phyloP scores from a whole-genome alignment of 495 filamentous ascomycete genomes.

The Xylaria longipes region DNA sequence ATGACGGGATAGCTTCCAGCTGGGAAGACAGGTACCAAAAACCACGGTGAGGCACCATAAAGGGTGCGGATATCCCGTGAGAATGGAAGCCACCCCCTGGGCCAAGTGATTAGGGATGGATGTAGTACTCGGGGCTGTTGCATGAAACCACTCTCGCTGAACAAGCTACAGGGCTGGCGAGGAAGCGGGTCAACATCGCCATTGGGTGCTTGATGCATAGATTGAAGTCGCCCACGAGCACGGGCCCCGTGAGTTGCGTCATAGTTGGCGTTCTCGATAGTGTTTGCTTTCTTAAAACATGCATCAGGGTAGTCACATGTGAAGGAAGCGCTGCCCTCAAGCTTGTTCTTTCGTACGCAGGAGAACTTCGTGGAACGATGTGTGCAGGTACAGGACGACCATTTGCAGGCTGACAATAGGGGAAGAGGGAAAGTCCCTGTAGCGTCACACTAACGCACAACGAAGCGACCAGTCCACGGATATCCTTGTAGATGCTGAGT shows the following conservation, averaged over 20 bases:
- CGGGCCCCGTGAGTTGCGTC: neutral
- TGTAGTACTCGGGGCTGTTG: slow-evolving; percentile 13
- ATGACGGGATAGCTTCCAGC: slow-evolving; percentile 19
- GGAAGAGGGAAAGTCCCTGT: slow-evolving; percentile 37
- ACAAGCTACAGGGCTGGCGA: neutral
- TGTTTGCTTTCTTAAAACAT: neutral
- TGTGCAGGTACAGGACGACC: slow-evolving; percentile 20
- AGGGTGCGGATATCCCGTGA: neutral
- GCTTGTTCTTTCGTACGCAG: slow-evolving; percentile 28
- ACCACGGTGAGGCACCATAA: neutral
- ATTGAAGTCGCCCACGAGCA: neutral
- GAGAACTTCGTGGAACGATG: slow-evolving; percentile 8
- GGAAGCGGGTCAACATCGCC: neutral
- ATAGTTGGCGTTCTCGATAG: neutral
- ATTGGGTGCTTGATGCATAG: neutral
- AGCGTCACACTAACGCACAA: slow-evolving; percentile 34
- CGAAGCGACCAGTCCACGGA: slow-evolving; percentile 35
- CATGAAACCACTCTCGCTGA: slow-evolving; percentile 10
- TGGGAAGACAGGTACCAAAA: neutral
- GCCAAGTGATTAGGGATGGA: neutral
- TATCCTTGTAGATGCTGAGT: slow-evolving; percentile 49
- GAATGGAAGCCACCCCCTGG: slow-evolving; percentile 12
- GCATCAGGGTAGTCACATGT: slow-evolving; percentile 26
- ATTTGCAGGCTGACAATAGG: slow-evolving; percentile 40
- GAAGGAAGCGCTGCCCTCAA: neutral